Conservation (phyloP, 2,329 filamentous ascomycete species). For the Zymoseptoria tritici region DNA sequence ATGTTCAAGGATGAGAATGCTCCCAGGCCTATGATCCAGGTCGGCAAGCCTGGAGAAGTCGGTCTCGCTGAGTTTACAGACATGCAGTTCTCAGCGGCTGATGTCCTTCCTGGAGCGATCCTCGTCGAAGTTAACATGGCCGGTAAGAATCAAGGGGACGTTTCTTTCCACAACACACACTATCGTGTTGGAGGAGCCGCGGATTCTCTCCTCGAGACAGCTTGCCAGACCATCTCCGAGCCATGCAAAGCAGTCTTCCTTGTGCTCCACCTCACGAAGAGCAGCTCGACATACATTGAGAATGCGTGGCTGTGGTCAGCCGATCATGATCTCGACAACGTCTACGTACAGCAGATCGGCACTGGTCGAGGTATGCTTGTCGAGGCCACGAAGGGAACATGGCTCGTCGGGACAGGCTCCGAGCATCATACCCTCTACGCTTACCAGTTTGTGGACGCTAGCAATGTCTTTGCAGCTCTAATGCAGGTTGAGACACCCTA, state of each 20-base stretch:
- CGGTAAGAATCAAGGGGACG: constrained; percentile 40
- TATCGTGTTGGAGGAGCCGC: constrained; percentile 31
- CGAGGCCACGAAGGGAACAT: constrained; percentile 42
- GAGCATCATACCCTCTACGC: constrained; percentile 49
- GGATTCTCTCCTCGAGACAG: constrained; percentile 25
- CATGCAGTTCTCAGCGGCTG: constrained; percentile 45
- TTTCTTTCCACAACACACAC: constrained; percentile 36
- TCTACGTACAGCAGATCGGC: constrained; percentile 29
- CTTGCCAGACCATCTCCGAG: constrained; percentile 36
- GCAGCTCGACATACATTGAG: constrained; percentile 46
- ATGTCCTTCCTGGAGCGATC: constrained; percentile 38
- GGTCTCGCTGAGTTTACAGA: constrained; percentile 47
- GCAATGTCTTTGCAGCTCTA: constrained; percentile 43
- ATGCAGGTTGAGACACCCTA: constrained; percentile 50
- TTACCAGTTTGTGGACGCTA: constrained; percentile 42
- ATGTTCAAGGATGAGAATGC: constrained; percentile 38
- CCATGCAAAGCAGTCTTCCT: constrained; percentile 27
- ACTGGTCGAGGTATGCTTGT: constrained; percentile 34
- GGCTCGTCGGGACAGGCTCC: constrained; percentile 45
- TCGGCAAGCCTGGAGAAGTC: constrained; percentile 46
- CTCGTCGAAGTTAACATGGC: constrained; percentile 47
- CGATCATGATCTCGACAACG: constrained; percentile 45
- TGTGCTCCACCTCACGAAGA: constrained; percentile 41
- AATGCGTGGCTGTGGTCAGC: constrained; percentile 47
- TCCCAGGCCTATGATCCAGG: constrained; percentile 44